Conservation (phyloP, 441 rosid species). For the Codiaeum variegatum region DNA sequence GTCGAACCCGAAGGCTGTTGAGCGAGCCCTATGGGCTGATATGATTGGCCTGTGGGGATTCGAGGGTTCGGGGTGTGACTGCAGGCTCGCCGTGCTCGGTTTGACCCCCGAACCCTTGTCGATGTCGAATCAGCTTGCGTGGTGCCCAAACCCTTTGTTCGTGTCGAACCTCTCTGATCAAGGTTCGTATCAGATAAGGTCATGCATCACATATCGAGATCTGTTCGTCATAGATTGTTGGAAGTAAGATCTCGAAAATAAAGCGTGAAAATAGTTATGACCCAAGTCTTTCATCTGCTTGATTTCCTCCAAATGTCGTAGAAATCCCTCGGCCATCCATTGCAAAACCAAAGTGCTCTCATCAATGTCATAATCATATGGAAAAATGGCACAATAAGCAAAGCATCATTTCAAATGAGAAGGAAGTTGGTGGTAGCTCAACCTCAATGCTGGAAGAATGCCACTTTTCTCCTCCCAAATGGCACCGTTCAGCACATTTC, state of each 20-base stretch:
- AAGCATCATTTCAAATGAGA: conserved; percentile 7
- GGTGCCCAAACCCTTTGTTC: no score
- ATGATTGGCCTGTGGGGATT: no score
- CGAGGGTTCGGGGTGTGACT: no score
- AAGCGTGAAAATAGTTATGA: conserved; percentile 21
- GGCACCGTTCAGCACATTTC: not conserved
- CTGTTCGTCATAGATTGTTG: not conserved
- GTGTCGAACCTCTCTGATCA: no score
- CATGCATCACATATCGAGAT: conserved; percentile 24
- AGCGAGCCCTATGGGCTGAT: no score
- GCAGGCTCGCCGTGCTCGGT: no score
- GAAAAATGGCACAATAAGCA: conserved; percentile 13
- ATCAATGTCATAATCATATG: conserved; percentile 3
- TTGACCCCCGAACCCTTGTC: no score
- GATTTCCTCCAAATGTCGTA: conserved; percentile 8
- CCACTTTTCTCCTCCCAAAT: conserved; percentile 7
- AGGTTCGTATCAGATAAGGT: no score
- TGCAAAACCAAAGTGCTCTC: not conserved
- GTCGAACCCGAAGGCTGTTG: no score
- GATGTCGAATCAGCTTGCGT: no score
- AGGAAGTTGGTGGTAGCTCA: conserved; percentile 16
- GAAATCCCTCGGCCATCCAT: conserved; percentile 23
- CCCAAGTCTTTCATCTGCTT: conserved; percentile 19
- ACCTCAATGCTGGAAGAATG: conserved; percentile 4
- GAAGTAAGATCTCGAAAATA: conserved; percentile 27